Conservation (phyloP, 371 early-diverging fungal genomes). For the Actinomortierella ambigua region DNA sequence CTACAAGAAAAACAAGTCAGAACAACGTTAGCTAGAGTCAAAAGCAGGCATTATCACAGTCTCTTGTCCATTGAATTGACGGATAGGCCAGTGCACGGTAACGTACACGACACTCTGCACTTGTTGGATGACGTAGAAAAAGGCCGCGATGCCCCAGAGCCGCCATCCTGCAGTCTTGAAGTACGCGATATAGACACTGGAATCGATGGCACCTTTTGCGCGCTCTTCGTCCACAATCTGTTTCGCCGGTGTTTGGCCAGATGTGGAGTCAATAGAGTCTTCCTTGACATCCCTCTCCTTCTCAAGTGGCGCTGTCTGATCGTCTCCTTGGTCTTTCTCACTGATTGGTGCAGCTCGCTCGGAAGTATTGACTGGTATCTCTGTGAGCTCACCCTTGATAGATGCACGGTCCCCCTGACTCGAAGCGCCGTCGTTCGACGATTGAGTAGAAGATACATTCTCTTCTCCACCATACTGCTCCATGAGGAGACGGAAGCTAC, state of each 20-base stretch:
- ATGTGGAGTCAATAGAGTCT: no score
- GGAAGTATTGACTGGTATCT: conserved; percentile 9
- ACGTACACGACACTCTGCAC: conserved; percentile 18
- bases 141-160: neutral
- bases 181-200: conserved; percentile 29
- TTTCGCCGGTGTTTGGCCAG: neutral
- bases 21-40: no score
- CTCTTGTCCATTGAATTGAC: no score
- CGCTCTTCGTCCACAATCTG: conserved; percentile 42
- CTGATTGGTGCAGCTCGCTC: conserved; percentile 2
- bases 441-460: no score
- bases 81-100: no score
- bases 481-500: conserved; percentile 56
- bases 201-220: conserved; percentile 25
- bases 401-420: conserved; percentile 10
- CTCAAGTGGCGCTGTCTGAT: neutral
- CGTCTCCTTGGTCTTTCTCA: neutral
- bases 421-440: no score
- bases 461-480: conserved; percentile 51
- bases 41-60: no score
- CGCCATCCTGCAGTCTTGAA: conserved; percentile 18
- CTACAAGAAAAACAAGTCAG: conserved; percentile 7
- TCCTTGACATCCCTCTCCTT: no score
- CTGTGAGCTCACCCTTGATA: conserved; percentile 13
- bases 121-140: conserved; percentile 16